These are phyloP conservation scores for Mrakia frigida DNA, from an alignment of 768 basidiomycete species.

Conservation along the genomic window DNA sequence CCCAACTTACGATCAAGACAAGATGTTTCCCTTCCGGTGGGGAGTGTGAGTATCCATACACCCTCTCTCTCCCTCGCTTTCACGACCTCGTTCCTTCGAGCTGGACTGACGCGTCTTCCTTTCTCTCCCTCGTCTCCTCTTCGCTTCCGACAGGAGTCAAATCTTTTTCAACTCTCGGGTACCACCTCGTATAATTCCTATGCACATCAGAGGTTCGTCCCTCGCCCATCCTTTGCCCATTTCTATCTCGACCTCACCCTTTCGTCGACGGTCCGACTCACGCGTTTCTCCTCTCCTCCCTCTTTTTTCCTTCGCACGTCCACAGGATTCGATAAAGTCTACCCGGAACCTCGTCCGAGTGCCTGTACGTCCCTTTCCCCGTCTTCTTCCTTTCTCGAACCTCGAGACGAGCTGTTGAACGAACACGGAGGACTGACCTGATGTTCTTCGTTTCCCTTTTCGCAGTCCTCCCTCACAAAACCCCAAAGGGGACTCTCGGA, in stretches of 20 bases:
- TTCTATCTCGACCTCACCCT: background rate
- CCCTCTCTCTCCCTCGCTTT: background rate
- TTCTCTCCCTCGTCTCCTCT: background rate
- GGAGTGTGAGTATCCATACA: slow-evolving; percentile 10
- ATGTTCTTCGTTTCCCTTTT: background rate
- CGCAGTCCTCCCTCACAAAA: slow-evolving; percentile 11
- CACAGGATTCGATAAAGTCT: slow-evolving; percentile 20
- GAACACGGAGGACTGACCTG: background rate
- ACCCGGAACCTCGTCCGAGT: slow-evolving; percentile 14
- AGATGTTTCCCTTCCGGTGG: slow-evolving; percentile 18
- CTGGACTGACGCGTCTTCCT: background rate
- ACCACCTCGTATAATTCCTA: slow-evolving; percentile 18
- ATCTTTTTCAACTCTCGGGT: slow-evolving; percentile 14
- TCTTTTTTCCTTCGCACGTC: background rate
- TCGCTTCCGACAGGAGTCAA: slow-evolving; percentile 2
- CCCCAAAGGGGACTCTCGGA: background rate
- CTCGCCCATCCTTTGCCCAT: background rate
- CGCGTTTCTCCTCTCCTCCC: background rate
- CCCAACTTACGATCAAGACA: slow-evolving; percentile 11
- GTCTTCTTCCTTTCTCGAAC: background rate
- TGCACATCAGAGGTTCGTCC: slow-evolving; percentile 20
- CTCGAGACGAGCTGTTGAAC: background rate
- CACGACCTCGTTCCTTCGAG: too few species aligned
- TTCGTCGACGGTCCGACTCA: background rate
- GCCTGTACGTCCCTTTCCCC: background rate